Evolutionary conservation across 768 basidiomycete genomes (phyloP).

Genomic region (Trametes villosa): DNA sequence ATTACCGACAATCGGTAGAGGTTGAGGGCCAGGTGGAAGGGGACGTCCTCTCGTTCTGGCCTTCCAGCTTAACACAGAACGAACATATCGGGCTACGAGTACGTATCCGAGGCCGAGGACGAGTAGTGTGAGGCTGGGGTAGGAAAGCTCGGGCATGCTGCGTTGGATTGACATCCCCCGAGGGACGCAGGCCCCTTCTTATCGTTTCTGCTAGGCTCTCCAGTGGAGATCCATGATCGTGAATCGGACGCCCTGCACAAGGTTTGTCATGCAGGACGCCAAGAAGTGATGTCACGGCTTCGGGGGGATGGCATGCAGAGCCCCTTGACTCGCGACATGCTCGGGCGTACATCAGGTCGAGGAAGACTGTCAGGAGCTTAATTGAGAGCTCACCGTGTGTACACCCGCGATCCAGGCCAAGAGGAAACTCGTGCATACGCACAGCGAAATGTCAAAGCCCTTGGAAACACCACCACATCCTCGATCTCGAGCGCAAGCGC

Average conservation of each 20-base stretch:
- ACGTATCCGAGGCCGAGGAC: background rate
- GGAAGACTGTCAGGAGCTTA: slow-evolving; percentile 2
- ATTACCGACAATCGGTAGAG: slow-evolving; percentile 28
- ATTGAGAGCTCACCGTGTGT: background rate
- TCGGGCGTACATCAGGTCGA: background rate
- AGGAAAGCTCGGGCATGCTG: slow-evolving; percentile 1
- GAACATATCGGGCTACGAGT: background rate
- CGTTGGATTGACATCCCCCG: background rate
- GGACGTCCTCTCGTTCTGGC: slow-evolving; percentile 15
- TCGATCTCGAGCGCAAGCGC: background rate
- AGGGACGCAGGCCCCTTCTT: background rate
- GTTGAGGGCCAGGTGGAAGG: slow-evolving; percentile 29
- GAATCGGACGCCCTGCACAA: slow-evolving; percentile 3
- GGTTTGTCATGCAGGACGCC: slow-evolving; percentile 4
- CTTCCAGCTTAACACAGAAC: background rate
- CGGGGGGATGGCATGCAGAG: background rate
- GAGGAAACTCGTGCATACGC: background rate
- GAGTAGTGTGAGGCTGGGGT: slow-evolving; percentile 1
- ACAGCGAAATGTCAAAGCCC: background rate
- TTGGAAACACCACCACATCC: too few species aligned
- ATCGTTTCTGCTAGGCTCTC: background rate
- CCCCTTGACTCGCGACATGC: background rate
- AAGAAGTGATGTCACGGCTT: slow-evolving; percentile 8
- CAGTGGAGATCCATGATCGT: background rate
- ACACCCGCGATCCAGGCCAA: background rate